Conservation (phyloP, 805 yeast genomes). For the Maudiozyma saulgeensis region DNA sequence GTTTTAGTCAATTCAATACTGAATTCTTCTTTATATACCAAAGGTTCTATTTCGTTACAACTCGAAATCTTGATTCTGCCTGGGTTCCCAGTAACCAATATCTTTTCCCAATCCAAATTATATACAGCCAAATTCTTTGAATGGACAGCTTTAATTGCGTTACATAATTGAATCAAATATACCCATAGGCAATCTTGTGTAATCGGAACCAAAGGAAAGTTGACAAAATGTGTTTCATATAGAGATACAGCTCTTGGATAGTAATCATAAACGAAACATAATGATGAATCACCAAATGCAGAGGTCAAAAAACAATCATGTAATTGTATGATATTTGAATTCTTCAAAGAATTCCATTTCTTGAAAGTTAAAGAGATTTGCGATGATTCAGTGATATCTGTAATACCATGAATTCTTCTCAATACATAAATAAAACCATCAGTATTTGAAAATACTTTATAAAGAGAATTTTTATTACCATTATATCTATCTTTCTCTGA, state of each 20-base stretch:
- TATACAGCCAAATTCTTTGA: conserved; percentile 43
- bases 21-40: conserved; percentile 33
- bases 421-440: conserved; percentile 75
- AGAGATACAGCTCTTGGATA: conserved; percentile 70
- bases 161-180: conserved; percentile 63
- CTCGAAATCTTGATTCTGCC: conserved; percentile 64
- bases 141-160: conserved; percentile 63
- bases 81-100: conserved; percentile 58
- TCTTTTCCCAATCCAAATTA: conserved; percentile 56
- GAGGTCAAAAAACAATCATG: conserved; percentile 81
- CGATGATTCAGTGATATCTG: conserved; percentile 41
- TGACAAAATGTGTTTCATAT: conserved; percentile 53
- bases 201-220: conserved; percentile 27
- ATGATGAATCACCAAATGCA: conserved; percentile 71
- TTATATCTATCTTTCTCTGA: conserved; percentile 32
- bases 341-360: conserved; percentile 49
- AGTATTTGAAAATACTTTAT: conserved; percentile 67
- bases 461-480: conserved; percentile 52
- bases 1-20: conserved; percentile 8
- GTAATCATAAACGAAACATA: conserved; percentile 75
- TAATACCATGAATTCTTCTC: conserved; percentile 59
- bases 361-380: conserved; percentile 48
- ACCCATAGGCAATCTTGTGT: conserved; percentile 66
- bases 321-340: conserved; percentile 51
- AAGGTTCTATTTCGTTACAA: conserved; percentile 61